Evolutionary conservation across 768 basidiomycete genomes (phyloP).

Genomic region (Lyophyllum atratum): DNA sequence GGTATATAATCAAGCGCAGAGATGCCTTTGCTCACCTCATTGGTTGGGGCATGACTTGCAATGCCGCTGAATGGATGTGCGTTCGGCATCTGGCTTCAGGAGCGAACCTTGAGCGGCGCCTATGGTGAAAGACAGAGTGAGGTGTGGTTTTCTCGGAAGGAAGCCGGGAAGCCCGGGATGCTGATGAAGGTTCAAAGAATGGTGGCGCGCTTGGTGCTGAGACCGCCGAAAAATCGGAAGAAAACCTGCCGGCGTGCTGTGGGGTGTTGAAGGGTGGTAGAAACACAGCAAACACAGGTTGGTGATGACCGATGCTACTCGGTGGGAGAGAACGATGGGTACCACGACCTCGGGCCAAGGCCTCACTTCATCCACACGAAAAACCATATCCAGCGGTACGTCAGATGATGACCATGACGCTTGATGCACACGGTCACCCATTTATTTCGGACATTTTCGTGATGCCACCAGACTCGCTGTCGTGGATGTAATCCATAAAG

Average conservation of each 20-base stretch:
- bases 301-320: too few species aligned
- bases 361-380: too few species aligned
- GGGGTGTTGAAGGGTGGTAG: too few species aligned
- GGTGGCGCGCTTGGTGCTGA: neutral
- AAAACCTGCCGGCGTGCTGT: neutral
- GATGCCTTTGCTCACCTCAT: neutral
- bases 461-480: too few species aligned
- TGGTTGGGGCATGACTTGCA: constrained; percentile 1
- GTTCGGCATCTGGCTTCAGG: neutral
- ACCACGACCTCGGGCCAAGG: too few species aligned
- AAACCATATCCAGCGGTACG: too few species aligned
- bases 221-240: neutral
- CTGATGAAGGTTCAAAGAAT: neutral
- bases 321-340: too few species aligned
- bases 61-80: constrained; percentile 2
- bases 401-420: neutral
- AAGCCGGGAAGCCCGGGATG: neutral
- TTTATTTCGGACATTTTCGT: too few species aligned
- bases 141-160: neutral
- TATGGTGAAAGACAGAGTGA: neutral
- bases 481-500: too few species aligned
- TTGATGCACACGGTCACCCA: neutral
- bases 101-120: neutral
- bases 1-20: neutral
- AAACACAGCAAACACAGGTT: too few species aligned